Evolutionary conservation across 2,329 filamentous ascomycete species (phyloP).

Genomic region (Biscogniauxia sp.): DNA sequence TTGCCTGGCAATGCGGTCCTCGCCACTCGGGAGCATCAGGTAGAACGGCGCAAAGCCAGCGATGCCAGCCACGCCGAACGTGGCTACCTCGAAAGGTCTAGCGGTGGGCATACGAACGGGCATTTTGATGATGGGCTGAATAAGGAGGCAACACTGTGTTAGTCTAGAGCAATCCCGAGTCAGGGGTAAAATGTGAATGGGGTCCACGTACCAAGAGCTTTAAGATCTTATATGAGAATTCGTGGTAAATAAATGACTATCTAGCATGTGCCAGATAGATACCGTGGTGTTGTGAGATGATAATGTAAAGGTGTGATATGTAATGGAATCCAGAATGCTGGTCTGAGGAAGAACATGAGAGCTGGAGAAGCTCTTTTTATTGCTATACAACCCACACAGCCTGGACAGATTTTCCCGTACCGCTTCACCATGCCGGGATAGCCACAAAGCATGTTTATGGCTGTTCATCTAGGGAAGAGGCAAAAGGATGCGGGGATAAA

Average conservation of each 20-base stretch:
- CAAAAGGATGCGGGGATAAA: not conserved
- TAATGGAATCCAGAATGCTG: not conserved
- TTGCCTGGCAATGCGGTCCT: slow-evolving; percentile 52
- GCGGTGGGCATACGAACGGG: slow-evolving; percentile 50
- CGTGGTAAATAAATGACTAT: not conserved
- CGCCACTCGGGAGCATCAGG: slow-evolving; percentile 54
- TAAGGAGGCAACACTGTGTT: not conserved
- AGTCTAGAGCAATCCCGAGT: not conserved
- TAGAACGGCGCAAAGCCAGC: slow-evolving; percentile 55
- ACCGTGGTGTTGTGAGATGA: not conserved
- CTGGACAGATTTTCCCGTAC: no score
- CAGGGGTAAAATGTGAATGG: not conserved
- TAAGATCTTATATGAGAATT: not conserved
- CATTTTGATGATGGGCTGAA: slow-evolving; percentile 38
- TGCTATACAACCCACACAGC: no score
- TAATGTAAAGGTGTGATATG: not conserved
- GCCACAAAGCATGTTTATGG: not conserved
- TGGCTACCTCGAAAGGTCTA: slow-evolving; percentile 47
- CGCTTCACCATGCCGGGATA: not conserved
- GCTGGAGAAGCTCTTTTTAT: no score
- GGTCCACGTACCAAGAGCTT: not conserved
- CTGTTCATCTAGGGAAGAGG: not conserved
- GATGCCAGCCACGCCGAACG: slow-evolving; percentile 53
- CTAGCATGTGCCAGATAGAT: not conserved
- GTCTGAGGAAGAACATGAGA: not conserved